Percentiles rank a stretch among this genome's conserved stretches.
phyloP scores from a whole-genome alignment of 73 alveolate genomes.

The Strombidium stylifer region DNA sequence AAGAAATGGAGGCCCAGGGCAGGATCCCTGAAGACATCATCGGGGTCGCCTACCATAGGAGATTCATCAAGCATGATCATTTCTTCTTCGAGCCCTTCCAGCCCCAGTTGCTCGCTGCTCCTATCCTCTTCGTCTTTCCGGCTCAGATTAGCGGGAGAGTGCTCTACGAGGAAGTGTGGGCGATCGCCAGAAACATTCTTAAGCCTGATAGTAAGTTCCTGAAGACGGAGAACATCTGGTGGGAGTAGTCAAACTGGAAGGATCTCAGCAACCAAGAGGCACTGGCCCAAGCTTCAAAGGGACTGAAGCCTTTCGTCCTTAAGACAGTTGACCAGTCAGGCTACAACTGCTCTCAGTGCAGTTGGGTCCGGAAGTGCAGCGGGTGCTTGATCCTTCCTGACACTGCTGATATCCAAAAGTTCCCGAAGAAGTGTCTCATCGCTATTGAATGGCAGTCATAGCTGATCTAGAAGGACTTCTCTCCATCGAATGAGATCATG shows the following conservation, averaged over 20 bases:
- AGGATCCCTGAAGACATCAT: conserved; percentile 22
- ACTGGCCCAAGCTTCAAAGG: neutral
- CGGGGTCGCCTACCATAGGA: conserved; percentile 16
- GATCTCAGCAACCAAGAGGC: too few relatives aligned
- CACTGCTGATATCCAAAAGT: conserved; percentile 2
- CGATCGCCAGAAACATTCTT: conserved; percentile 28
- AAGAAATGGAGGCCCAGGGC: conserved; percentile 8
- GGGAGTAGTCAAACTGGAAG: conserved; percentile 40
- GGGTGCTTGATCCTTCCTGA: conserved; percentile 35
- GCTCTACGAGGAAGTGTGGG: conserved; percentile 44
- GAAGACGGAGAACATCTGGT: conserved; percentile 28
- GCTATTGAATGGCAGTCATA: conserved; percentile 48
- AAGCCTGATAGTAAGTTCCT: conserved; percentile 3
- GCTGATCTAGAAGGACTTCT: conserved; percentile 36
- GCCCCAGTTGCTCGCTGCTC: conserved; percentile 17
- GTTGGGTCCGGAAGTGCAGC: conserved; percentile 27
- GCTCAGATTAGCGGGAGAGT: conserved; percentile 21
- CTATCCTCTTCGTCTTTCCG: conserved; percentile 23
- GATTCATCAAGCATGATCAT: conserved; percentile 14
- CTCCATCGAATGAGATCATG: conserved; percentile 12
- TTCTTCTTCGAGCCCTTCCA: conserved; percentile 8
- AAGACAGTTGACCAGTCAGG: conserved; percentile 36
- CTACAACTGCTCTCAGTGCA: conserved; percentile 12
- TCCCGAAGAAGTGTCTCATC: conserved; percentile 1
- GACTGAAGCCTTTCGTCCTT: conserved; percentile 40